Conservation (phyloP, 768 basidiomycete species). For the Rhodosporidiobolus sp. region DNA sequence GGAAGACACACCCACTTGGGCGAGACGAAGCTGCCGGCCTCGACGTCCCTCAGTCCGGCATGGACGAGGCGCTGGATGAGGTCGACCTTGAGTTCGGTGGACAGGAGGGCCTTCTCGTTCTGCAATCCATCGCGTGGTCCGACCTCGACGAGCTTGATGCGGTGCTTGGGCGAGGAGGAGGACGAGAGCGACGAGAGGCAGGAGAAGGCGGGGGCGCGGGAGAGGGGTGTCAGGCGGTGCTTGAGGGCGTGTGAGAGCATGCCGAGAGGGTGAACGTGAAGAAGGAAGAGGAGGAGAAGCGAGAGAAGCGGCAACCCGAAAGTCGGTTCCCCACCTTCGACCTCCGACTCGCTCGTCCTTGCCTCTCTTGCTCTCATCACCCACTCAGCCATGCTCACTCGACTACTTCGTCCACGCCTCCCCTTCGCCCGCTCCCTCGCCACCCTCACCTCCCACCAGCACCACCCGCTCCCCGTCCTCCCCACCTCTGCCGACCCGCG, state of each 20-base stretch:
- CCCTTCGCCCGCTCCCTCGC: background rate
- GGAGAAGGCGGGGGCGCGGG: background rate
- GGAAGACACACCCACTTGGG: conserved; percentile 34
- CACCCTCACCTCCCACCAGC: background rate
- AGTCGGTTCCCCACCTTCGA: too few relatives aligned
- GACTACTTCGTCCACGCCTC: too few relatives aligned
- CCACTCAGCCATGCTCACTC: too few relatives aligned
- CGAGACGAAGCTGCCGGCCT: conserved; percentile 28
- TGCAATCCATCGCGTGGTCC: conserved; percentile 88
- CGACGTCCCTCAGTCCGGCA: conserved; percentile 20
- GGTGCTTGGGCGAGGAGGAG: background rate
- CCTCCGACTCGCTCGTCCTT: too few relatives aligned
- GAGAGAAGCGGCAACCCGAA: too few relatives aligned
- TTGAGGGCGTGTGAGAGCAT: too few relatives aligned
- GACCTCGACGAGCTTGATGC: conserved; percentile 71
- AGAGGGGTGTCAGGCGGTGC: too few relatives aligned
- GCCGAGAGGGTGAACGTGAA: too few relatives aligned
- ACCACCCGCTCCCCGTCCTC: conserved; percentile 56
- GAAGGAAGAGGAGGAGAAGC: too few relatives aligned
- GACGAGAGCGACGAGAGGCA: background rate
- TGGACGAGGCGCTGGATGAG: conserved; percentile 69
- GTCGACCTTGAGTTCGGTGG: conserved; percentile 70
- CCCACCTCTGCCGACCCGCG: conserved; percentile 67
- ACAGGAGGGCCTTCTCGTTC: conserved; percentile 73
- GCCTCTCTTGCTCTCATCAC: too few relatives aligned